Evolutionary conservation across 176 grass and related monocot species (phyloP), one percentile per base, ranked within the genome.

Genomic region (Bolboschoenus planiculmis): DNA sequence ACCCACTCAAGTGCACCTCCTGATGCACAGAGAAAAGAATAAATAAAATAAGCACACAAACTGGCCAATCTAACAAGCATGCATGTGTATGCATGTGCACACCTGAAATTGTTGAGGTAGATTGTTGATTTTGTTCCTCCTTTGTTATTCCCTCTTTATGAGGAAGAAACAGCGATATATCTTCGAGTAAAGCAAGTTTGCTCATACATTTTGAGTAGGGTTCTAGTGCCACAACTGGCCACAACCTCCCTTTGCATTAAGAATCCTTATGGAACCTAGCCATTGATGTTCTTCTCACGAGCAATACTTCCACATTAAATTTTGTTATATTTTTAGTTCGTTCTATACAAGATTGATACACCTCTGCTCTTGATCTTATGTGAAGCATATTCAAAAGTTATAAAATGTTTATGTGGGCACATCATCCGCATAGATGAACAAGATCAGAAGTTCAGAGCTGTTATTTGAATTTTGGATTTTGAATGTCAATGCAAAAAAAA

Each of bases 281-380:
- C 59, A 42, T 74, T 4, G 14, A 21, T 87, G 27, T 85, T 7
- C 7, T 43, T 73, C 39, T 73, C 68, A 73, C 7, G 34, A 46
- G 6, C 68, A 67, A 67, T 67, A 33, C 63, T 67, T 67, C 6
- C 68, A 44, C 68, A 73, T 75, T 50, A 50, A 75, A 29, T 40
- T 74, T 50, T 30, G 9, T 14, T 7, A 39, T 40, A 39, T 21
- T 67, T 40, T 39, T 4, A 9, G 34, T 68, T 33, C 4, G 5
- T 37, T 48, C 44, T 29, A 10, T 75, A 48, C 30, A 73, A 46
- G 40, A 24, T 47, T 29, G 24, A n/a, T n/a, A n/a, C n/a, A n/a
- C n/a, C 29, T 31, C 10, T 75, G 13, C 50, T 48, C 71, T 75
- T 75, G 23, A 29, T 50, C 10, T 48, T 75, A 30, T 50, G 71